Percentiles rank a stretch among this genome's conserved stretches.
Evolutionary conservation across 2,329 filamentous ascomycete genomes (phyloP).

Genomic region (Fusarium proliferatum): DNA sequence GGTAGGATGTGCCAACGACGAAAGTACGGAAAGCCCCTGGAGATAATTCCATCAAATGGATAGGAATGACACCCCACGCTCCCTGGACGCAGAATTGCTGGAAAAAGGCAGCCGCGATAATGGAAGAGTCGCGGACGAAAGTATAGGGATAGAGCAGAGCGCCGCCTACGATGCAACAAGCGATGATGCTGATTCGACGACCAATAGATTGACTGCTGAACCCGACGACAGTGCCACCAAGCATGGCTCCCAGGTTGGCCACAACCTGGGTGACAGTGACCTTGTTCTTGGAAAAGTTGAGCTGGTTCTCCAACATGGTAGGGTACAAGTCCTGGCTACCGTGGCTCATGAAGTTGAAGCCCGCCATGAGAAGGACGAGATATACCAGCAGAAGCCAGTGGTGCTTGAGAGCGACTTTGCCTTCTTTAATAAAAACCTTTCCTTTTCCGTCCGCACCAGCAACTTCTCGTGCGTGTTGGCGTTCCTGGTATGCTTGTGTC

Average conservation of each 20-base stretch:
- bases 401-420: conserved; percentile 78
- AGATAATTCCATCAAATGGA: conserved; percentile 81
- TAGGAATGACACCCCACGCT: conserved; percentile 80
- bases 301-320: conserved; percentile 69
- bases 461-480: conserved; percentile 69
- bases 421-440: conserved; percentile 75
- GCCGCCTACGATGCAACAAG: conserved; percentile 73
- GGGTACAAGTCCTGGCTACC: conserved; percentile 74
- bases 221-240: conserved; percentile 74
- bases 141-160: conserved; percentile 87
- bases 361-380: conserved; percentile 86
- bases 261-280: conserved; percentile 79
- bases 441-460: conserved; percentile 51
- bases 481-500: conserved; percentile 77
- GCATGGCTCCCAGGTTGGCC: conserved; percentile 76
- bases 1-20: conserved; percentile 78
- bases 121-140: conserved; percentile 68
- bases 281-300: conserved; percentile 61
- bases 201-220: conserved; percentile 77
- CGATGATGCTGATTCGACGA: conserved; percentile 74
- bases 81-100: conserved; percentile 84
- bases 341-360: conserved; percentile 93
- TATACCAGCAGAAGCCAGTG: conserved; percentile 87
- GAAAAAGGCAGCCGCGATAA: conserved; percentile 87
- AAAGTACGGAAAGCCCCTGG: conserved; percentile 80